Evolutionary conservation across 768 basidiomycete genomes (phyloP), one percentile per base, ranked within the genome.

Genomic region (Lyophyllum atratum): DNA sequence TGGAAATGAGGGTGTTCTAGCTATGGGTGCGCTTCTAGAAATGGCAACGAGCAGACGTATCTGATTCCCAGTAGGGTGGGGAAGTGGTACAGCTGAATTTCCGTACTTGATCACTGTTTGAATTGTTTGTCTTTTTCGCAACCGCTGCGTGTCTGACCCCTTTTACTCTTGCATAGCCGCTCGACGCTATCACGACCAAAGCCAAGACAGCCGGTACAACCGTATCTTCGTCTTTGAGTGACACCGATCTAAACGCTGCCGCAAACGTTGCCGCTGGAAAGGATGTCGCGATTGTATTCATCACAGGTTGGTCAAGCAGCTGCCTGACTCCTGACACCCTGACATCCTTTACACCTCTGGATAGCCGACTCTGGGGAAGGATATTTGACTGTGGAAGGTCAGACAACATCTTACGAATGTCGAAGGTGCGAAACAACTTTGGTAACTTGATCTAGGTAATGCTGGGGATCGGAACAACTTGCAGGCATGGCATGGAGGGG

Each of bases 1-100:
- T 21, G 81, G 85, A 9, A 72, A 84, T 52, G 77, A 78, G 55
- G 85, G 86, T 14, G 82, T 85, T 21, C 75, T 90, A 3, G 86
- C 80, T 0, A 80, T 85, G 77, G 86, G 85, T 68, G 79, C 76
- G 76, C 76, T 75, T 26, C 42, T 46, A 2, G 68, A 67, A 14
- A 75, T 70, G 1, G 33, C 42, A 14, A 49, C 9, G 10, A 19
- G 29, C 10, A 21, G 28, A 37, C 53, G 15, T 24, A 34, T 56
- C n/a, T 59, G 9, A 45, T 14, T 17, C 22, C 26, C 19, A 21
- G 34, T 39, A 80, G 78, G 77, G n/a, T 80, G 79, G 78, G 79
- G 79, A 26, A 76, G 74, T 57, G 81, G 83, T 40, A 83, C 82
- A 0, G 78, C 73, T 8, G 68, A 81, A 45, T 83, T 74, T 65